phyloP scores from a whole-genome alignment of 768 basidiomycete species.

The Tulasnella sp. region DNA sequence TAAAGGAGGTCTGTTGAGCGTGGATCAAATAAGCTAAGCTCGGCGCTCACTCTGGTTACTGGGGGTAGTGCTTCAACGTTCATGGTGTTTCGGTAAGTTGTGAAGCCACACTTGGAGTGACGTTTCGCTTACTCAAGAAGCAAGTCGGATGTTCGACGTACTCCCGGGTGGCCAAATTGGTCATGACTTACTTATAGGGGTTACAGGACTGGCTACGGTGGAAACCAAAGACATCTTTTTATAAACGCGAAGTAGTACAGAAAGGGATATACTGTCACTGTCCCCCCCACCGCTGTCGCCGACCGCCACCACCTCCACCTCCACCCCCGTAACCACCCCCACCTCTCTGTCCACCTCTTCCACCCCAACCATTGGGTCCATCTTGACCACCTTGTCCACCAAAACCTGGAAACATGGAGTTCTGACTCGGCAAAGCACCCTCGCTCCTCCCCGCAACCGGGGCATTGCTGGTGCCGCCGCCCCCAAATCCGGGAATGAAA shows the following conservation, averaged over 20 bases:
- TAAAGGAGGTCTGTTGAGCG: constrained; percentile 33
- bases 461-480: constrained; percentile 38
- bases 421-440: constrained; percentile 37
- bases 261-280: background rate
- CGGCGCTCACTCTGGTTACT: background rate
- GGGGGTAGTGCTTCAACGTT: background rate
- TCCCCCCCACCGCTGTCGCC: background rate
- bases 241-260: background rate
- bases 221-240: background rate
- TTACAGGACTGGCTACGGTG: background rate
- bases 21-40: background rate
- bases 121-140: constrained; percentile 8
- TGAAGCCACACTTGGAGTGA: background rate
- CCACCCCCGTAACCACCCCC: constrained; percentile 28
- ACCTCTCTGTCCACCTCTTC: constrained; percentile 25
- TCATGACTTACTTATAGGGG: background rate
- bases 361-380: constrained; percentile 31
- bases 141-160: background rate
- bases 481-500: constrained; percentile 62
- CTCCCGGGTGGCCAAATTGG: background rate
- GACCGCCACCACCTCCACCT: constrained; percentile 21
- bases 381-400: constrained; percentile 28
- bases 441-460: constrained; percentile 53
- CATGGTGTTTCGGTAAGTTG: constrained; percentile 1
- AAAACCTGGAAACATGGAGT: constrained; percentile 33